A percentile compares a stretch with the other conserved stretches of the same genome.
phyloP scores from a whole-genome alignment of 768 basidiomycete species.

The Termitomyces sp. region DNA sequence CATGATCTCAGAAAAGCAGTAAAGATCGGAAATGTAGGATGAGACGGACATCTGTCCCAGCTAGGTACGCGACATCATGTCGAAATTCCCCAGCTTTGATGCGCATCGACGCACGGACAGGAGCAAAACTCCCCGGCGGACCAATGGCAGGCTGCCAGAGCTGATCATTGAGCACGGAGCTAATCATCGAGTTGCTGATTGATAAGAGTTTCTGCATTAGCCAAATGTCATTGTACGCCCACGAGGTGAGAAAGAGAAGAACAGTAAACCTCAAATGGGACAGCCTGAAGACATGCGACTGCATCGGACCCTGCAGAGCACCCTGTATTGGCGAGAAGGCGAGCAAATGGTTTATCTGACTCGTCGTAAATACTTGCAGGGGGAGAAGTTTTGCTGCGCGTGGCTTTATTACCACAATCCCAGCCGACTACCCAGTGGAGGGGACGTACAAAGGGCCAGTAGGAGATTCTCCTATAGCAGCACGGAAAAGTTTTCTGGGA shows the following conservation, averaged over 20 bases:
- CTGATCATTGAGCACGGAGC: slow-evolving; percentile 41
- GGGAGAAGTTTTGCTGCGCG: slow-evolving; percentile 44
- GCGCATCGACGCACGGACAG: slow-evolving; percentile 38
- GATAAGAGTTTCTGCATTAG: slow-evolving; percentile 42
- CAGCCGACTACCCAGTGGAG: too few relatives aligned
- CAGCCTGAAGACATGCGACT: slow-evolving; percentile 38
- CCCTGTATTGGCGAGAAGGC: slow-evolving; percentile 39
- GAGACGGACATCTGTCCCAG: slow-evolving; percentile 47
- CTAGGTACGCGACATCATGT: slow-evolving; percentile 44
- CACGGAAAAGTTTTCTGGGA: slow-evolving; percentile 36
- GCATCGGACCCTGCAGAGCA: slow-evolving; percentile 35
- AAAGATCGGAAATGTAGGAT: too few relatives aligned
- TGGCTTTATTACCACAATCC: background rate
- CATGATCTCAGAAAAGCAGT: background rate
- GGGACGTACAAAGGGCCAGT: slow-evolving; percentile 50
- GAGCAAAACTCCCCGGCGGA: slow-evolving; percentile 42
- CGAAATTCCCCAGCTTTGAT: slow-evolving; percentile 45
- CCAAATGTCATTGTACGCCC: too few relatives aligned
- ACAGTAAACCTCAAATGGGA: slow-evolving; percentile 36
- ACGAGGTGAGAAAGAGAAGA: background rate
- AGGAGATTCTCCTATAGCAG: slow-evolving; percentile 47
- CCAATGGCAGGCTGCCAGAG: slow-evolving; percentile 56
- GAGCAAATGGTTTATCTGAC: slow-evolving; percentile 45
- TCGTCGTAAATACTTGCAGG: slow-evolving; percentile 41
- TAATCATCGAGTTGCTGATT: slow-evolving; percentile 42